A percentile compares a stretch with the other conserved stretches of the same genome.
Evolutionary conservation across 2,329 filamentous ascomycete species (phyloP).

Genomic region (Colletotrichum filicis): DNA sequence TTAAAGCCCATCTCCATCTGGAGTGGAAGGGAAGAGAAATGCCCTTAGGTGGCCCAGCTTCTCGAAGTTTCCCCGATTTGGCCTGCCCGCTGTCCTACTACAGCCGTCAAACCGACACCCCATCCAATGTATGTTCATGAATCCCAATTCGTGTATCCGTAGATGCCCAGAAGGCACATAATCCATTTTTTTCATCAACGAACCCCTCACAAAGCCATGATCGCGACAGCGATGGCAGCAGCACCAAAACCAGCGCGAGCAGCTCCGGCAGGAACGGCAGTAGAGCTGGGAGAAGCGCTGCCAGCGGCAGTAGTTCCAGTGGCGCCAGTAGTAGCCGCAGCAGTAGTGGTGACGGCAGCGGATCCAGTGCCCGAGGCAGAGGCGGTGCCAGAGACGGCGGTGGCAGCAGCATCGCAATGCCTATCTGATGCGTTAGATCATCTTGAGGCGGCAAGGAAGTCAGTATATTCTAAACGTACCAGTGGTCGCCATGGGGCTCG

Average conservation of each 20-base stretch:
- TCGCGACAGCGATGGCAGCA: slow-evolving; percentile 27
- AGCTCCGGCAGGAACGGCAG: slow-evolving; percentile 21
- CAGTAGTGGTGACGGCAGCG: background rate
- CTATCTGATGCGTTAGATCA: background rate
- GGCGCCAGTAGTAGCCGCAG: background rate
- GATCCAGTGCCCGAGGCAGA: background rate
- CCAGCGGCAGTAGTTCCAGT: background rate
- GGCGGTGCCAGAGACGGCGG: background rate
- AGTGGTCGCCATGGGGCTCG: slow-evolving; percentile 53
- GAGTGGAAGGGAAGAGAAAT: too few species aligned
- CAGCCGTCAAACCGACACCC: too few species aligned
- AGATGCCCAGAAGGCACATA: background rate
- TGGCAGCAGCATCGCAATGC: slow-evolving; percentile 31
- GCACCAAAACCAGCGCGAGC: slow-evolving; percentile 20
- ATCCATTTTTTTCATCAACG: background rate
- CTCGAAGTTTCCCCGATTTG: too few species aligned
- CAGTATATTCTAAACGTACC: slow-evolving; percentile 31
- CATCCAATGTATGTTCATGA: background rate
- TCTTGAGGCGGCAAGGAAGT: background rate
- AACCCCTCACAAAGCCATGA: slow-evolving; percentile 24
- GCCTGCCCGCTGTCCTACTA: background rate
- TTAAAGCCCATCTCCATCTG: too few species aligned
- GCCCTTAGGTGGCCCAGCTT: too few species aligned
- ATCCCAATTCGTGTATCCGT: background rate
- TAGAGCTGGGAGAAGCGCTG: slow-evolving; percentile 58